Percentiles rank a stretch among this genome's conserved stretches.
Conservation (phyloP, 805 yeast genomes). For the Candida corydali region DNA sequence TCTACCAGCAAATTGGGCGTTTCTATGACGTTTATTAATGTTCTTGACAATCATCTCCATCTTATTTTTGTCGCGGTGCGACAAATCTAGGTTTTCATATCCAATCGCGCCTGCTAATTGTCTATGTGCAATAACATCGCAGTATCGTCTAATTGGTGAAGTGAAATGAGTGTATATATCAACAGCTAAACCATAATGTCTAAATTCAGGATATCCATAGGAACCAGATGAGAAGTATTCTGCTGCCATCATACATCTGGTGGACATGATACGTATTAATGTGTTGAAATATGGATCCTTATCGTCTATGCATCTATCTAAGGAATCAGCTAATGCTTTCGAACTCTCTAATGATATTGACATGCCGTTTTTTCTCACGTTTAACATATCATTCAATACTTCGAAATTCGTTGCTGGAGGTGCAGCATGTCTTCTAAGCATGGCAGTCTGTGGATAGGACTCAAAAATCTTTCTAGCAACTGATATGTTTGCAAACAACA, state of each 20-base stretch:
- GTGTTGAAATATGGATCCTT: conserved; percentile 90
- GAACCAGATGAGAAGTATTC: conserved; percentile 93
- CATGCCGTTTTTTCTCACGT: conserved; percentile 68
- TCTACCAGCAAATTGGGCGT: conserved; percentile 98
- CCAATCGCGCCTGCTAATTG: conserved; percentile 98
- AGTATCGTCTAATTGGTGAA: conserved; percentile 95
- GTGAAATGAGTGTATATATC: conserved; percentile 98
- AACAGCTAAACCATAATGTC: conserved; percentile 95
- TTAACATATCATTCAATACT: conserved; percentile 79
- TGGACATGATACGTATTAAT: conserved; percentile 90
- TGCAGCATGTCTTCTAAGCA: conserved; percentile 96
- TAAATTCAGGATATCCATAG: conserved; percentile 84
- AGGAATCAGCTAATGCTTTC: conserved; percentile 86
- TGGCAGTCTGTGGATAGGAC: conserved; percentile 95
- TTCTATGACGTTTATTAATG: conserved; percentile 90
- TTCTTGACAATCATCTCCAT: conserved; percentile 87
- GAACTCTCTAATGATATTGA: conserved; percentile 78
- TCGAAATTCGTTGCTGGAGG: conserved; percentile 96
- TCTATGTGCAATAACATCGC: conserved; percentile 96
- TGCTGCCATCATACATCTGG: conserved; percentile 99
- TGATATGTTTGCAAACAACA: conserved; percentile 94
- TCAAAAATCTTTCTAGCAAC: conserved; percentile 92
- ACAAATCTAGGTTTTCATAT: conserved; percentile 76
- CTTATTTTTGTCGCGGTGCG: conserved; percentile 83
- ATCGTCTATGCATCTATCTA: conserved; percentile 82